These are phyloP conservation scores for Ophiostoma quercus DNA, from an alignment of 2,329 filamentous ascomycete genomes.

Conservation along the genomic window DNA sequence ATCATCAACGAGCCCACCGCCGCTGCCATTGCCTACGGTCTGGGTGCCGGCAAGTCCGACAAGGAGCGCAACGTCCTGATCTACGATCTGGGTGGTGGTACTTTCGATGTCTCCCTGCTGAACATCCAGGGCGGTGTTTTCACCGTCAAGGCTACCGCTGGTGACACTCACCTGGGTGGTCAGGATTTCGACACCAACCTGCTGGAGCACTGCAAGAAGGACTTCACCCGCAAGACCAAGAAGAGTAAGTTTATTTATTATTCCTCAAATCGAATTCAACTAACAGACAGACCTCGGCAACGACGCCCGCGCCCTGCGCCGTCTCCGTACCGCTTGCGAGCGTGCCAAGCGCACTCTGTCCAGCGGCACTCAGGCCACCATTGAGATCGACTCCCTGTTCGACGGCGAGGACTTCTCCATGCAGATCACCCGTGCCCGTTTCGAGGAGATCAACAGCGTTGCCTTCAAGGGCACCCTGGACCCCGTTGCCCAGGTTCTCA, in stretches of 20 bases:
- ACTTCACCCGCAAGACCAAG: slow-evolving; percentile 45
- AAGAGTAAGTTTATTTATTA: slow-evolving; percentile 20
- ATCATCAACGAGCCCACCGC: slow-evolving; percentile 99
- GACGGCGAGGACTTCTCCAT: slow-evolving; percentile 97
- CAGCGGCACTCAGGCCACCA: slow-evolving; percentile 92
- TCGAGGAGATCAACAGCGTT: slow-evolving; percentile 97
- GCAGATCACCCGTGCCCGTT: slow-evolving; percentile 95
- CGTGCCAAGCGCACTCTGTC: slow-evolving; percentile 99
- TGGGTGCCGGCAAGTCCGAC: slow-evolving; percentile 87
- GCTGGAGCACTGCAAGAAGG: slow-evolving; percentile 93
- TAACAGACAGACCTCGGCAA: slow-evolving; percentile 47
- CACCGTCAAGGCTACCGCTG: slow-evolving; percentile 96
- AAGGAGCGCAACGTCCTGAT: slow-evolving; percentile 99
- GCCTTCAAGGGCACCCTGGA: slow-evolving; percentile 90
- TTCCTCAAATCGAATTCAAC: neutral
- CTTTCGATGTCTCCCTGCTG: slow-evolving; percentile 94
- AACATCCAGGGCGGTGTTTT: slow-evolving; percentile 99
- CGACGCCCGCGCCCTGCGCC: slow-evolving; percentile 87
- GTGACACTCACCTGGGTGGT: slow-evolving; percentile 94
- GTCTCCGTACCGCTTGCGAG: slow-evolving; percentile 96
- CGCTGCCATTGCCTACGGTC: slow-evolving; percentile 96
- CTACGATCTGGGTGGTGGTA: slow-evolving; percentile 99
- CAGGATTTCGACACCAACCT: slow-evolving; percentile 96
- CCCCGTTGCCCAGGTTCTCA: slow-evolving; percentile 92
- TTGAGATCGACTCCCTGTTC: slow-evolving; percentile 98